Evolutionary conservation across 116 monocot species (phyloP).

Genomic region (Dioscorea cayenensis): DNA sequence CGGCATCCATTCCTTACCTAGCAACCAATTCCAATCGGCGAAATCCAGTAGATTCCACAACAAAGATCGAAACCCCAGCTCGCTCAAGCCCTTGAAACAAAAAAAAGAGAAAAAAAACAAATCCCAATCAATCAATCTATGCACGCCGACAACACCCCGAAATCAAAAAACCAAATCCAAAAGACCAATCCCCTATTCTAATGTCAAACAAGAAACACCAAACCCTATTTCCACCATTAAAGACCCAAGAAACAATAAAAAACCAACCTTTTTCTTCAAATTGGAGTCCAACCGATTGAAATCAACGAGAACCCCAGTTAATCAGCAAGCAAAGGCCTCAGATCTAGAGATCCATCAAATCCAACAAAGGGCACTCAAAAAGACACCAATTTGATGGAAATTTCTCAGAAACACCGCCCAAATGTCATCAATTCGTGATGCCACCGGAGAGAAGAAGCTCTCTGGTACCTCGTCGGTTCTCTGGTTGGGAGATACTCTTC

Average conservation of each 20-base stretch:
- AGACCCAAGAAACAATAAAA: neutral
- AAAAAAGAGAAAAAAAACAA: neutral
- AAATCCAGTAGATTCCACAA: neutral
- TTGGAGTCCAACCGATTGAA: neutral
- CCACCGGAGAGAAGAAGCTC: no score
- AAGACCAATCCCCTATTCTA: no score
- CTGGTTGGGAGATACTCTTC: neutral
- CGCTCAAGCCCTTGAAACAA: neutral
- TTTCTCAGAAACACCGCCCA: neutral
- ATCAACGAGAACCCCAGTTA: neutral
- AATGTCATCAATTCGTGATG: no score
- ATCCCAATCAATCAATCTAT: neutral
- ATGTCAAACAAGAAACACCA: no score
- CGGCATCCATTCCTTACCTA: neutral
- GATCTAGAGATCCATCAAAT: neutral
- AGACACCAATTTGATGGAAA: neutral
- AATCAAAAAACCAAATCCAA: neutral
- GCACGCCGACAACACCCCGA: neutral
- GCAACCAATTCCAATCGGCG: neutral
- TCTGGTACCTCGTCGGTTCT: no score
- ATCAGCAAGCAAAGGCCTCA: neutral
- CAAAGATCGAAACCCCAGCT: neutral
- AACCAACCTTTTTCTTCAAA: neutral
- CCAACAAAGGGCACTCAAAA: neutral
- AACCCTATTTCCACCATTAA: neutral